Evolutionary conservation across 495 filamentous ascomycete genomes (phyloP).

Genomic region (Saxophila tyrrhenica): DNA sequence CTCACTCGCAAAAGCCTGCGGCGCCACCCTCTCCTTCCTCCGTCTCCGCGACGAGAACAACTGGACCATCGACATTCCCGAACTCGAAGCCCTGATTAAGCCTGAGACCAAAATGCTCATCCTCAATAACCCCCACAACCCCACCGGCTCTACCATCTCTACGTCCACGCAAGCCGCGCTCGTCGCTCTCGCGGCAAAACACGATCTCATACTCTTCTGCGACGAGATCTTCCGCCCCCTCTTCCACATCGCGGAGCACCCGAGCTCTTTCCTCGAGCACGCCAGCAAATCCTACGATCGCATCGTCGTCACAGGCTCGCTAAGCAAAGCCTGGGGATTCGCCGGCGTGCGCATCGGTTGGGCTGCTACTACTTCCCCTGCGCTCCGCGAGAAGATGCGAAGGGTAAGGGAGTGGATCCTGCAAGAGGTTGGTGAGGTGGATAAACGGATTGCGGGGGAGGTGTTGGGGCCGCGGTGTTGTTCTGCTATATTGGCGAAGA

Average conservation of each 20-base stretch:
- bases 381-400: background rate
- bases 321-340: background rate
- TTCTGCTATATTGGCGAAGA: background rate
- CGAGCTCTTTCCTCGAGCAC: background rate
- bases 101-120: background rate
- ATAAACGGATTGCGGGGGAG: background rate
- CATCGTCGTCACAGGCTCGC: background rate
- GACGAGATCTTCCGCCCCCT: conserved; percentile 1
- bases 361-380: background rate
- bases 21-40: background rate
- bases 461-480: background rate
- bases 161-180: background rate
- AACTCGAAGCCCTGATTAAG: background rate
- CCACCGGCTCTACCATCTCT: background rate
- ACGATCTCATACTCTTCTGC: background rate
- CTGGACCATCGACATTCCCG: background rate
- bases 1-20: background rate
- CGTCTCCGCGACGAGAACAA: background rate
- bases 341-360: background rate
- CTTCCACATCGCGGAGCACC: background rate
- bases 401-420: background rate
- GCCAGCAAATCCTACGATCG: background rate
- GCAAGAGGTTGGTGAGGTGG: background rate
- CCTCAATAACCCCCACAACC: background rate
- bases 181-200: background rate